Evolutionary conservation across 768 basidiomycete species (phyloP).

Genomic region (Tylopilus plumbeoviolaceoides): DNA sequence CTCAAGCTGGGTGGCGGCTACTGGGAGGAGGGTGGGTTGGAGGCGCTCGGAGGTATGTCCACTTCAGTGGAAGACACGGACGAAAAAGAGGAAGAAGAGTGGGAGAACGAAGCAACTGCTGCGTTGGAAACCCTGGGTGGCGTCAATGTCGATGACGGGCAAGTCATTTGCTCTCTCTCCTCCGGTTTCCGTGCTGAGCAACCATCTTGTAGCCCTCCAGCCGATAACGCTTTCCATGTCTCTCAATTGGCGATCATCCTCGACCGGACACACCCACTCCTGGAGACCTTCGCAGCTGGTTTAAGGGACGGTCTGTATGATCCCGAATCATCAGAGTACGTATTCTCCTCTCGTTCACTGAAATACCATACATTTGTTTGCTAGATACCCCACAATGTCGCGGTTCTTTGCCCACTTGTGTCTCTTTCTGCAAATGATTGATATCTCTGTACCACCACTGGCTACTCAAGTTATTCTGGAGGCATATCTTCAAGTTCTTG

Average conservation of each 20-base stretch:
- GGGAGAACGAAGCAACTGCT: conserved; percentile 60
- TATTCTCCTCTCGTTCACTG: conserved; percentile 8
- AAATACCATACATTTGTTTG: not conserved
- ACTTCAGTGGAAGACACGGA: conserved; percentile 26
- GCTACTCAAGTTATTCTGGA: conserved; percentile 82
- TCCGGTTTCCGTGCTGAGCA: conserved; percentile 3
- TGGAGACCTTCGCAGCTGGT: conserved; percentile 64
- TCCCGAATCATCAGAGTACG: conserved; percentile 53
- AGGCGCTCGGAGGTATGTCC: conserved; percentile 39
- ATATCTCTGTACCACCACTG: conserved; percentile 63
- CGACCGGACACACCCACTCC: conserved; percentile 58
- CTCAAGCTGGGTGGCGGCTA: conserved; percentile 63
- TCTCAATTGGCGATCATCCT: conserved; percentile 80
- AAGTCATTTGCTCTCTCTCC: conserved; percentile 13
- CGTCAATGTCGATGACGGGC: conserved; percentile 65
- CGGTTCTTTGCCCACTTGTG: conserved; percentile 95
- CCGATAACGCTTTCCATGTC: conserved; percentile 75
- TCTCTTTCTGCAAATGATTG: conserved; percentile 82
- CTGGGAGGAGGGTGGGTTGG: conserved; percentile 70
- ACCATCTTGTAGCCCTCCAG: conserved; percentile 41
- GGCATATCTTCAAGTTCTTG: conserved; percentile 83
- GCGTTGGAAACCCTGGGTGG: conserved; percentile 56
- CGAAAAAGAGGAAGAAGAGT: conserved; percentile 47
- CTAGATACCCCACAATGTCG: conserved; percentile 65
- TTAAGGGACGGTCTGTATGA: conserved; percentile 50